Conservation (phyloP, 2,329 filamentous ascomycete species). For the Madurella mycetomatis region DNA sequence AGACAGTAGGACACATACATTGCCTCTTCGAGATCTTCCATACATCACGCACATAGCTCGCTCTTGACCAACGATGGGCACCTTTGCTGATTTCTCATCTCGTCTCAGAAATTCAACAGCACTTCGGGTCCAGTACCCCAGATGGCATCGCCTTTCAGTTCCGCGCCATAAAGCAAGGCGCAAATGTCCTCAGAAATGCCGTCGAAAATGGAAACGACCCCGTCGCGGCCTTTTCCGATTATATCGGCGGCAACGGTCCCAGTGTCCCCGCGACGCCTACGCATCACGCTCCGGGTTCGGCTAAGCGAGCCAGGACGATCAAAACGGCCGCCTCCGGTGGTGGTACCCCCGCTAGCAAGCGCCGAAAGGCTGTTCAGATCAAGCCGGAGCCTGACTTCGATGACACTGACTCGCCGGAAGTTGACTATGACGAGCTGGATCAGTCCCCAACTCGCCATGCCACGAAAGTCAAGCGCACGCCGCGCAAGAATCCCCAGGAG, state of each 20-base stretch:
- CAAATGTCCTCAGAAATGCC: conserved; percentile 43
- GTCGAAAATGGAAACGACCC: conserved; percentile 45
- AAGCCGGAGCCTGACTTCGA: conserved; percentile 1
- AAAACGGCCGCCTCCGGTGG: conserved; percentile 3
- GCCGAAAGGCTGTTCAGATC: conserved; percentile 15
- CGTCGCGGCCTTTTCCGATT: conserved; percentile 34
- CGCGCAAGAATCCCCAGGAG: background rate
- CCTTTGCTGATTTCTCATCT: background rate
- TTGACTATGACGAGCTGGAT: conserved; percentile 32
- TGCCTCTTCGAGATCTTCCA: background rate
- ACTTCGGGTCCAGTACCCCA: conserved; percentile 55
- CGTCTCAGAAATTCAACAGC: conserved; percentile 51
- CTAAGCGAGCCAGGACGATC: conserved; percentile 13
- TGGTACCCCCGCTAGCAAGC: conserved; percentile 16
- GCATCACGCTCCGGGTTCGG: background rate
- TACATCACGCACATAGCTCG: background rate
- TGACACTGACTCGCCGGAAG: conserved; percentile 24
- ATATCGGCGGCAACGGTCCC: conserved; percentile 25
- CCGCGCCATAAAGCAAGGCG: conserved; percentile 50
- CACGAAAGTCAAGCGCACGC: conserved; percentile 1
- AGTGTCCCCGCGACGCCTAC: conserved; percentile 27
- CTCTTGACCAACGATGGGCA: background rate
- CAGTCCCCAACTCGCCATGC: conserved; percentile 16
- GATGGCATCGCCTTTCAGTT: conserved; percentile 60
- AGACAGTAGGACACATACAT: conserved; percentile 6